Evolutionary conservation across 2,329 filamentous ascomycete genomes (phyloP), one percentile per base, ranked within the genome.

Genomic region (Stagonosporopsis rhizophila): DNA sequence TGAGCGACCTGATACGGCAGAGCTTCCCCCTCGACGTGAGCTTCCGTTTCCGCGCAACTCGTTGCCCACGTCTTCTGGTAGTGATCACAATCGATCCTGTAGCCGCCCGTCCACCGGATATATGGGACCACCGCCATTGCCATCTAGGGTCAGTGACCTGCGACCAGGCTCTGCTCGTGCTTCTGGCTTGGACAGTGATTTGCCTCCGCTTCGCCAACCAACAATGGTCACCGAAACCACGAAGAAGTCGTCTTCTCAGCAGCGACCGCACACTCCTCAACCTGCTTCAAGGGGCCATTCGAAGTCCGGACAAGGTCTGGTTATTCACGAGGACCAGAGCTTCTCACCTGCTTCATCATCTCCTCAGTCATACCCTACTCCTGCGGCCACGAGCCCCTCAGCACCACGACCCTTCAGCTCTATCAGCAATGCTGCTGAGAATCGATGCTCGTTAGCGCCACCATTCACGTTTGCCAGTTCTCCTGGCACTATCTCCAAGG

Each of bases 41-140:
- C 68, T 78, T 17, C 77, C 77, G 3, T 80, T 80, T 58, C 62
- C 68, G 34, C 69, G 74, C 7, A 62, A 70, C n/a, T 71, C 70
- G 20, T 42, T 64, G 9, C 59, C 67, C n/a, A 54, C 65, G 34
- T 70, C 70, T 44, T 60, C 66, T 32, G 62, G 65, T 15, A 70
- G 58, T 28, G 67, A 72, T 9, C 66, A 52, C 9, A 55, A 52
- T 20, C 60, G 63, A 3, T 56, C 63, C 37, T 40, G 48, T n/a
- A 72, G 67, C 61, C 63, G 66, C 15, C 66, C 66, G 4, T 65
- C 64, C 3, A 71, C 58, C 14, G 58, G 53, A 2, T 8, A 65
- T 0, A 70, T 74, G 69, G 66, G 63, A 0, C 71, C 75, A 28
- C 74, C 75, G 44, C 71, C 74, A 23, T 51, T 77, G 28, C 73